Evolutionary conservation across 805 yeast genomes (phyloP).

Genomic region (Hanseniaspora lindneri): DNA sequence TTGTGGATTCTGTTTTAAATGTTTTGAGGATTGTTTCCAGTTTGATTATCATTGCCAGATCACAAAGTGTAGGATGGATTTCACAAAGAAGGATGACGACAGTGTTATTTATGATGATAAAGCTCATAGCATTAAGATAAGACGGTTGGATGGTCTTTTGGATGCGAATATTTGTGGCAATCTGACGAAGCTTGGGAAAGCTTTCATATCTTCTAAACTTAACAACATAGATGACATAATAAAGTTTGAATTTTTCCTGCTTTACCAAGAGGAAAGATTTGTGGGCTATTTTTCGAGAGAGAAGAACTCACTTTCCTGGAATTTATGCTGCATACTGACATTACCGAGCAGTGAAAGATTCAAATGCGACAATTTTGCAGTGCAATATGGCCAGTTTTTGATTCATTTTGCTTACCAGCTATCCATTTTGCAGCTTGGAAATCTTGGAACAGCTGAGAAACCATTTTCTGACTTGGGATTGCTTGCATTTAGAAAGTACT

Average conservation of each 20-base stretch:
- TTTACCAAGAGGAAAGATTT: conserved; percentile 63
- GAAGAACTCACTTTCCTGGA: conserved; percentile 52
- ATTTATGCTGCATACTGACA: conserved; percentile 82
- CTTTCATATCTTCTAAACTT: conserved; percentile 82
- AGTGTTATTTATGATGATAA: conserved; percentile 36
- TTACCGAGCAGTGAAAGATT: background rate
- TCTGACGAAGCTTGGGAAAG: conserved; percentile 75
- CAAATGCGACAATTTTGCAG: conserved; percentile 72
- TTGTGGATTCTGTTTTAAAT: conserved; percentile 7
- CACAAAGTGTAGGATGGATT: background rate
- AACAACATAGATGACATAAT: conserved; percentile 26
- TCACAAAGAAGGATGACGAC: conserved; percentile 38
- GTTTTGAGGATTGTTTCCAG: conserved; percentile 20
- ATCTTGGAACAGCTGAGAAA: conserved; percentile 87
- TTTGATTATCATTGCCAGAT: conserved; percentile 54
- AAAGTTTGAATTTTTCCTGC: conserved; percentile 53
- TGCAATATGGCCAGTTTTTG: conserved; percentile 78
- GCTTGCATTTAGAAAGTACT: conserved; percentile 72
- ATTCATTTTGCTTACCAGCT: conserved; percentile 82
- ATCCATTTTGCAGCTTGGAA: conserved; percentile 53
- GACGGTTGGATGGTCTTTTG: conserved; percentile 88
- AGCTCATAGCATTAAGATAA: conserved; percentile 43
- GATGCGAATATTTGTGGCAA: conserved; percentile 77
- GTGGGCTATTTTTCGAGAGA: conserved; percentile 94
- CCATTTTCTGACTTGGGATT: conserved; percentile 83